A percentile compares a stretch with the other conserved stretches of the same genome.
phyloP scores from a whole-genome alignment of 1,284 basidiomycete genomes.

The Dichomitus squalens region DNA sequence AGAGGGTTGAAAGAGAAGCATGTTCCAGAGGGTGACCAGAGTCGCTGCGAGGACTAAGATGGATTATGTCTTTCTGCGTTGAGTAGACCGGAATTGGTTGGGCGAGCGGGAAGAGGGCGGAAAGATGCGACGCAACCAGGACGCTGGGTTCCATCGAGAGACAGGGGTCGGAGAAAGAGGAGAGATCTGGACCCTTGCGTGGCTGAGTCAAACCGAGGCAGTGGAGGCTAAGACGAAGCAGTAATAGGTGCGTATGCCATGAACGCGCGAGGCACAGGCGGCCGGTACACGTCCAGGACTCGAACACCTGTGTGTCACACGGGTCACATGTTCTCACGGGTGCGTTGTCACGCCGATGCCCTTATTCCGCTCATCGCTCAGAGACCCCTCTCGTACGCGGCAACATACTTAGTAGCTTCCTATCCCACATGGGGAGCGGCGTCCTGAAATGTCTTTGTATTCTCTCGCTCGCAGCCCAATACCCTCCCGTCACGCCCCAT shows the following conservation, averaged over 20 bases:
- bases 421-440: background rate
- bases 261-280: background rate
- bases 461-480: background rate
- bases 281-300: background rate
- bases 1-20: constrained; percentile 64
- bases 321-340: background rate
- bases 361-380: background rate
- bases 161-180: constrained; percentile 1
- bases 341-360: background rate
- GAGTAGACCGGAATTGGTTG: constrained; percentile 60
- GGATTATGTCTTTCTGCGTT: constrained; percentile 52
- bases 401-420: background rate
- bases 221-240: background rate
- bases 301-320: background rate
- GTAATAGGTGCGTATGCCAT: background rate
- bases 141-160: constrained; percentile 44
- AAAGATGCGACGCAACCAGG: constrained; percentile 64
- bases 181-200: constrained; percentile 5
- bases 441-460: background rate
- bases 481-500: constrained; percentile 1
- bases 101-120: constrained; percentile 56
- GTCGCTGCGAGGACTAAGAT: constrained; percentile 40
- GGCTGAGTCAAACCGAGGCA: background rate
- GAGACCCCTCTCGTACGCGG: background rate
- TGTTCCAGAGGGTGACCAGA: constrained; percentile 72